Percentiles rank a stretch among this genome's conserved stretches.
These are phyloP conservation scores for Prunus yedoensis DNA, from an alignment of 331 rosid genomes.

Conservation along the genomic window DNA sequence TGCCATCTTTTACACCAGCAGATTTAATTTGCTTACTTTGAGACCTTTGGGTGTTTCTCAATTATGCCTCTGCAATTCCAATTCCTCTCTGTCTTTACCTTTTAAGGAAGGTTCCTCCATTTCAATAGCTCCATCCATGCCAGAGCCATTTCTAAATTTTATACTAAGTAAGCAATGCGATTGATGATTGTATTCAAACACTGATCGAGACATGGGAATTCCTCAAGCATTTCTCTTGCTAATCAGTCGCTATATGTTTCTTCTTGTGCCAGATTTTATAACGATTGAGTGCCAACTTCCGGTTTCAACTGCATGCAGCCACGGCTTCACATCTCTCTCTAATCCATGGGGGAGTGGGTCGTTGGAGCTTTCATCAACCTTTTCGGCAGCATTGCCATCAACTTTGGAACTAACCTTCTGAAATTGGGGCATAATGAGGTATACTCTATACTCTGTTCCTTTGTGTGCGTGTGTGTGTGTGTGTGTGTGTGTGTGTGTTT, in stretches of 20 bases:
- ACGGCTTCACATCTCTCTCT: slow-evolving; percentile 32
- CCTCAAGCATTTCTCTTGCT: neutral
- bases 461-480: no score
- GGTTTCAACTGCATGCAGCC: slow-evolving; percentile 49
- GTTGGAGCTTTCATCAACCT: slow-evolving; percentile 96
- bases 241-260: neutral
- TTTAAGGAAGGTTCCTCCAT: no score
- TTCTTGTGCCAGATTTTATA: slow-evolving; percentile 23
- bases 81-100: neutral
- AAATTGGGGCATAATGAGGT: slow-evolving; percentile 98
- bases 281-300: slow-evolving; percentile 20
- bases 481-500: neutral
- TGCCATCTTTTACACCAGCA: neutral
- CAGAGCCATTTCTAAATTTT: neutral
- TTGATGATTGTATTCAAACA: neutral
- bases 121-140: neutral
- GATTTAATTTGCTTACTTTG: neutral
- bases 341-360: slow-evolving; percentile 96
- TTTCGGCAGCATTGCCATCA: slow-evolving; percentile 93
- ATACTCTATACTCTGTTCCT: slow-evolving; percentile 10
- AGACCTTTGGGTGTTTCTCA: no score
- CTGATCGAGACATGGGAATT: neutral
- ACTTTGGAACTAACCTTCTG: slow-evolving; percentile 97
- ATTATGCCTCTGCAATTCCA: neutral
- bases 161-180: neutral